phyloP scores from a whole-genome alignment of 441 rosid genomes.

The Pelargonium hybrid region DNA sequence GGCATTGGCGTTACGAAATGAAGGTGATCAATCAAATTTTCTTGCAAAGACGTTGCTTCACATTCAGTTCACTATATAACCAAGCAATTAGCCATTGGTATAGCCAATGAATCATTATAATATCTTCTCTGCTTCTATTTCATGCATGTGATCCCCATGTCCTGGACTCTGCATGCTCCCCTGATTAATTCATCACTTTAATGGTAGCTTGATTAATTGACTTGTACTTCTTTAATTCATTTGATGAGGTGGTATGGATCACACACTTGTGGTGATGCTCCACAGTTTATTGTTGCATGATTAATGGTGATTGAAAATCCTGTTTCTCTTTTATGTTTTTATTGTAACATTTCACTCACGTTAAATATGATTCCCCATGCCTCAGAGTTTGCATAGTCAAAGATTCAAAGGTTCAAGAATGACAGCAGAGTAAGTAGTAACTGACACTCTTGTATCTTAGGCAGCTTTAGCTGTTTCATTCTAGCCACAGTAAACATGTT shows the following conservation, averaged over 20 bases:
- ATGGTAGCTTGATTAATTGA: not conserved
- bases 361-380: conserved; percentile 24
- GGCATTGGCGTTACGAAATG: conserved; percentile 82
- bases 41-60: not conserved
- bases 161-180: not conserved
- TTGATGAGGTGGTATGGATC: not conserved
- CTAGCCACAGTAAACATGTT: not conserved
- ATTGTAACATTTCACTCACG: conserved; percentile 10
- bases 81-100: not conserved
- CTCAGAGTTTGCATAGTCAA: conserved; percentile 39
- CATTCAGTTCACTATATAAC: not conserved
- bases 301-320: not conserved
- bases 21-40: conserved; percentile 39
- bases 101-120: not conserved
- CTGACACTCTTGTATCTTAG: conserved; percentile 19
- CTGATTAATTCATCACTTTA: not conserved
- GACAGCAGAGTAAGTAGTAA: conserved; percentile 39
- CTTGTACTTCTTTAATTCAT: not conserved
- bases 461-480: conserved; percentile 15
- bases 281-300: not conserved
- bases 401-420: conserved; percentile 29
- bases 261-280: not conserved
- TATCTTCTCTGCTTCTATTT: conserved; percentile 1
- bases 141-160: conserved; percentile 4
- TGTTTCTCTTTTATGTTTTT: not conserved